Percentiles rank a stretch among this genome's conserved stretches.
phyloP scores from a whole-genome alignment of 495 filamentous ascomycete species.

The Rhizodiscina lignyota region DNA sequence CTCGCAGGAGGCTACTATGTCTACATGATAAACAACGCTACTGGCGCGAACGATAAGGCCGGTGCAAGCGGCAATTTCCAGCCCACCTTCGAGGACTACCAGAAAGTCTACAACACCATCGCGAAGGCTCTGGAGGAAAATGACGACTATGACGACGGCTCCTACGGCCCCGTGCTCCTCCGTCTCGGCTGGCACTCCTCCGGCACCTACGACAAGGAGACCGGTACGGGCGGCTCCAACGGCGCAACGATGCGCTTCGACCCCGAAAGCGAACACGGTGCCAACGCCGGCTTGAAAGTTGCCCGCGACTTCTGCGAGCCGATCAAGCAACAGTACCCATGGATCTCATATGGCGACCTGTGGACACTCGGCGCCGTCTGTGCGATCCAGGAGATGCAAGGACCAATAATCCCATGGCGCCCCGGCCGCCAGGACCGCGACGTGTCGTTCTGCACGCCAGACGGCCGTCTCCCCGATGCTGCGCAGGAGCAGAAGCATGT shows the following conservation, averaged over 20 bases:
- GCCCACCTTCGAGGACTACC: constrained; percentile 76
- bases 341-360: constrained; percentile 91
- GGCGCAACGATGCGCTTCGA: constrained; percentile 96
- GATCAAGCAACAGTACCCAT: constrained; percentile 74
- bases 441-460: constrained; percentile 75
- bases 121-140: constrained; percentile 65
- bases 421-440: constrained; percentile 71
- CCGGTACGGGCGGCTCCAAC: constrained; percentile 83
- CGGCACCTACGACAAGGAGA: constrained; percentile 54
- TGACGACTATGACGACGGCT: constrained; percentile 92
- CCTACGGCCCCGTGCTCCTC: constrained; percentile 62
- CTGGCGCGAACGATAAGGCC: constrained; percentile 5
- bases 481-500: constrained; percentile 67
- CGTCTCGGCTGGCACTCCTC: constrained; percentile 20
- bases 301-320: constrained; percentile 89
- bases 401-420: constrained; percentile 75
- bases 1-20: constrained; percentile 53
- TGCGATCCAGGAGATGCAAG: constrained; percentile 90
- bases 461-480: constrained; percentile 89
- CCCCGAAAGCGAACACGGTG: constrained; percentile 82
- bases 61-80: constrained; percentile 35
- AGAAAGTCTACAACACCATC: constrained; percentile 87
- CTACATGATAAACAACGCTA: constrained; percentile 22
- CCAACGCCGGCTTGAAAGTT: constrained; percentile 77
- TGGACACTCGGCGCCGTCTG: constrained; percentile 82